Base-by-base conservation (phyloP, 495 filamentous ascomycete species). In the Aspergillus sclerotioniger region DNA sequence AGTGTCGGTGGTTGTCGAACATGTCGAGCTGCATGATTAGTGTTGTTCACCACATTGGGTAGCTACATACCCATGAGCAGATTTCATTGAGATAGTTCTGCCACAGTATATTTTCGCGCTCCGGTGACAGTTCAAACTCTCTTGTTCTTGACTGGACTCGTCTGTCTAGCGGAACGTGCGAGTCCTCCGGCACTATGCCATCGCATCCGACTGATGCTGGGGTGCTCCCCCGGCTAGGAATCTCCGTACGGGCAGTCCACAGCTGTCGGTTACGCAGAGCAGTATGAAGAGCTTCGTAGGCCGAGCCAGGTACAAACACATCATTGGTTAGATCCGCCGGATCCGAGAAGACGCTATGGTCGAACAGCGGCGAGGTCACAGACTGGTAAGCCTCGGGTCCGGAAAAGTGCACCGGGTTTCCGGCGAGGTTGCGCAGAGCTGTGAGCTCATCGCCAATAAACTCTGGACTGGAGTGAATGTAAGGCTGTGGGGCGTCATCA, bases 1-100 rank as follows among this genome's bases (percentile, higher is more conserved):
- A 80, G 51, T 76, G 69, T 7, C 71, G 72, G 55, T 73, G 61
- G 31, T 68, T 68, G 54, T 79, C 77, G 54, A 80, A 80, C 73
- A 76, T 80, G 57, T 80, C 77, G 10, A 79, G 75, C 76, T 64
- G 20, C 48, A 16, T 15, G 37, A 15, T 46, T 12, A 41, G 19
- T 32, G 4, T 21, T 12, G 17, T 20, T 39, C 33, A 9, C 9
- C 1, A 0, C 60, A 8, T 37, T 16, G 25, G 0, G 3, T 33
- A n/a, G 13, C 35, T n/a, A 57, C 65, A 47, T 21, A 72, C 69
- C 67, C 76, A 78, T 43, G 73, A 67, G 28, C 75, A 76, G 2
- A 77, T 71, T 49, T 77, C 67, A 19, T 72, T 67, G 35, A 79
- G 62, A 61, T 74, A 78, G 43, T 78, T 80, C 57, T 73, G 70